Base-by-base conservation (phyloP, 768 basidiomycete species). In the Pleurotus citrinopileatus region DNA sequence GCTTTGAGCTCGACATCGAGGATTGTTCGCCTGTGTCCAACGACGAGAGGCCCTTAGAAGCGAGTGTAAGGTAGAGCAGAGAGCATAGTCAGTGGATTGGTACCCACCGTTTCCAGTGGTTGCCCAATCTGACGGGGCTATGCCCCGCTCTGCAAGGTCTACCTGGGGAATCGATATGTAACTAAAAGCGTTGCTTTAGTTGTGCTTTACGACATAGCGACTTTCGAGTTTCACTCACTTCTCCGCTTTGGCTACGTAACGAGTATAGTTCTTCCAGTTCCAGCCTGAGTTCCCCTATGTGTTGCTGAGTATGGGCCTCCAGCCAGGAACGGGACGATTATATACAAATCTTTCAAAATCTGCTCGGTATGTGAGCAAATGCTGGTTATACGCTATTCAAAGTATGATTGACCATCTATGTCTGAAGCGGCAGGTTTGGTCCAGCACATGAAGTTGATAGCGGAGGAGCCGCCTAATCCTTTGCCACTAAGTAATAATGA, bases 391-490 rank as follows among this genome's bases (percentile, higher is more conserved):
- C 6, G 22, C 7, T n/a, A n/a, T 42, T 13, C 20, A 40, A 26
- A 4, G 8, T 36, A 23, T n/a, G 17, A 4, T n/a, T 40, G 53
- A 48, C 34, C 56, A 36, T 63, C 63, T 22, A 62, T 59, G 29
- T 65, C 62, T 6, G 52, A 45, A 20, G 42, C 53, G 4, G 59
- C 22, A 2, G 62, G 62, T 4, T 51, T 53, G 15, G 53, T 56
- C 42, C 61, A 63, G 15, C 47, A 48, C 15, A 57, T 57, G 17
- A 57, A 57, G 42, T 63, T 63, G 42, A 60, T 56, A 10, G 54
- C 56, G 13, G 62, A 62, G 34, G 52, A 50, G 20, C 63, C 64
- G 15, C 64, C 64, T 13, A 65, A 61, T 10, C 61, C 58, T 20
- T 58, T 54, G 13, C 64, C 62, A 5, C 63, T 65, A 7, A 1